Base-by-base conservation (phyloP, 371 early-diverging fungal genomes). In the Mucor irregularis region DNA sequence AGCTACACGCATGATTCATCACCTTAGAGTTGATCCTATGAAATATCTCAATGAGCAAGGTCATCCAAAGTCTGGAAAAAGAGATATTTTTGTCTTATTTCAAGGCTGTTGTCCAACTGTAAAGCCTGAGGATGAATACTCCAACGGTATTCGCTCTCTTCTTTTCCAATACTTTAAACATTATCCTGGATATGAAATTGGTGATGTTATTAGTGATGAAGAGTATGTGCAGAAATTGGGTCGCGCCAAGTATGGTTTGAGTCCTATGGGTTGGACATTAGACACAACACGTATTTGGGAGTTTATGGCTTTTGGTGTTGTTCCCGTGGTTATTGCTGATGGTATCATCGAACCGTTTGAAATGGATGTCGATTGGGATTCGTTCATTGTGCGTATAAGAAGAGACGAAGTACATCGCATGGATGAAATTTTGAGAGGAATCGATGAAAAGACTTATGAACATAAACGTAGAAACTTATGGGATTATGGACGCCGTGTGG, bases 211-310 rank as follows among this genome's bases (percentile, higher is more conserved):
- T 33, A 67, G 68, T 3, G 64, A 73, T 47, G 58, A 65, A 2
- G 77, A 75, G 5, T 81, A 81, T 45, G 54, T 75, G 3, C 56
- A 61, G 13, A 67, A 75, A 44, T 47, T 83, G 2, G 56, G 76
- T 35, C 68, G 71, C 21, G 61, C 83, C 4, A 75, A 76, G 24
- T 83, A 76, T 49, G 81, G 83, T 3, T 56, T 83, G 1, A 65
- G 71, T n/a, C 83, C 83, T 2, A 71, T 76, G 76, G 80, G 79
- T 1, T 80, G 80, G 76, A 79, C 80, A 4, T 58, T 83, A 47
- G 80, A 79, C 53, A 79, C 82, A 0, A 79, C 78, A 0, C 69
- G 82, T 21, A 64, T 82, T 22, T 82, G 82, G 80, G 82, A 82
- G 53, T 82, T 72, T 42, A 68, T 82, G 53, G 82, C 82, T 0